Conservation (phyloP, 2,329 filamentous ascomycete genomes). For the Coniochaeta hoffmannii region DNA sequence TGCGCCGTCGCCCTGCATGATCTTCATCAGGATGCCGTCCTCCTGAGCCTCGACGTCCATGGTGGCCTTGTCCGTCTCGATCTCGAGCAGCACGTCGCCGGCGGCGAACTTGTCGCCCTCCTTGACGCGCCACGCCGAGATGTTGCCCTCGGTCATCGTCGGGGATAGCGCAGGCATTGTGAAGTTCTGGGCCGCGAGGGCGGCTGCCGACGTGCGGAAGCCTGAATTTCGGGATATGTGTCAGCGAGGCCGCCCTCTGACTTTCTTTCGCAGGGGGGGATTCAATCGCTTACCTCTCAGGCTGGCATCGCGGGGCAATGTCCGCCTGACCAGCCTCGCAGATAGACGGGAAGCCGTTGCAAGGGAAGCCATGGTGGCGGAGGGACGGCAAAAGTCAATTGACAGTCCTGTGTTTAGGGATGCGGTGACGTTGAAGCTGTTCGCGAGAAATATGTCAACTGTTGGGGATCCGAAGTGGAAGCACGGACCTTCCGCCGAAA, state of each 20-base stretch:
- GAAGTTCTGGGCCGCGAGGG: conserved; percentile 74
- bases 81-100: conserved; percentile 82
- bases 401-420: not conserved
- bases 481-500: not conserved
- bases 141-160: conserved; percentile 92
- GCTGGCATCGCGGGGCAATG: conserved; percentile 44
- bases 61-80: conserved; percentile 89
- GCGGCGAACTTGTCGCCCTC: conserved; percentile 77
- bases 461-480: conserved; percentile 4
- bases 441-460: not conserved
- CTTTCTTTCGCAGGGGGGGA: conserved; percentile 1
- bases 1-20: conserved; percentile 63
- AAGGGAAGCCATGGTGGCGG: conserved; percentile 56
- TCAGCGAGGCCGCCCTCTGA: conserved; percentile 3
- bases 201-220: conserved; percentile 54
- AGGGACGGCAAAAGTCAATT: conserved; percentile 8
- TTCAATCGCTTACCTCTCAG: conserved; percentile 41
- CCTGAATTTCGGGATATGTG: conserved; percentile 32
- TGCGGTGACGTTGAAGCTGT: not conserved
- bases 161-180: conserved; percentile 87
- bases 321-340: conserved; percentile 48
- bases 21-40: conserved; percentile 80
- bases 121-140: conserved; percentile 77
- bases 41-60: conserved; percentile 95
- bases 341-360: conserved; percentile 57